Base-by-base conservation (phyloP, 495 filamentous ascomycete genomes). In the Podospora fimiseda region DNA sequence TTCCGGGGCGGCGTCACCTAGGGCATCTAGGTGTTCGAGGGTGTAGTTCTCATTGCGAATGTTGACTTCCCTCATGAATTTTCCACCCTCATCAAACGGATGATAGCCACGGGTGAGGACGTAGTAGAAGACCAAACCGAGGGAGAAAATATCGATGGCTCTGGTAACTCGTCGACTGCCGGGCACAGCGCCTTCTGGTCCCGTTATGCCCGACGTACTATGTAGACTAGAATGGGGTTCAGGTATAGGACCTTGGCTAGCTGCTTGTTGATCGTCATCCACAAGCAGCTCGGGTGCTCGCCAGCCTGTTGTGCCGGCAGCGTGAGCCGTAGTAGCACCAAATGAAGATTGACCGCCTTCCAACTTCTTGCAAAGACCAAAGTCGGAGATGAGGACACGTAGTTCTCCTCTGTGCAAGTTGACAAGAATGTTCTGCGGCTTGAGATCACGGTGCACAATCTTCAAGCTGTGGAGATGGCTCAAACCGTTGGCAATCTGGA, bases 321-420 rank as follows among this genome's bases (percentile, higher is more conserved):
- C 90, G 60, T 95, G 90, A 9, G 89, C 89, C 1, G 92, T 97
- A 3, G 93, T 95, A 7, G 90, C 89, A 16, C 90, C 85, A 66
- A 97, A 91, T 0, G 93, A 97, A 45, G 90, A 95, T 60, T 91
- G 89, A 42, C 94, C 90, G 50, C 87, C 89, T 51, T 96, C 93
- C n/a, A 98, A 72, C 62, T 95, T 96, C 77, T 97, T 97, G 69
- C 93, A 97, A 16, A 98, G 80, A 11, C 93, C 93, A 67, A 98
- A 98, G 69, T 97, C 93, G 1, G 94, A 96, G 30, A 98, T 95
- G 9, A 97, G 81, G 3, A 97, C 74, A 14, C 92, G 87, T 24
- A 85, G 83, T 40, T 69, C 74, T 43, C 77, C 73, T 67, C 82
- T 70, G 70, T 75, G 71, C 67, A 80, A 74, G 38, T 76, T 73